Evolutionary conservation across 163 green algal species (phyloP), one percentile per base, ranked within the genome.

Genomic region (Chlorella variabilis): DNA sequence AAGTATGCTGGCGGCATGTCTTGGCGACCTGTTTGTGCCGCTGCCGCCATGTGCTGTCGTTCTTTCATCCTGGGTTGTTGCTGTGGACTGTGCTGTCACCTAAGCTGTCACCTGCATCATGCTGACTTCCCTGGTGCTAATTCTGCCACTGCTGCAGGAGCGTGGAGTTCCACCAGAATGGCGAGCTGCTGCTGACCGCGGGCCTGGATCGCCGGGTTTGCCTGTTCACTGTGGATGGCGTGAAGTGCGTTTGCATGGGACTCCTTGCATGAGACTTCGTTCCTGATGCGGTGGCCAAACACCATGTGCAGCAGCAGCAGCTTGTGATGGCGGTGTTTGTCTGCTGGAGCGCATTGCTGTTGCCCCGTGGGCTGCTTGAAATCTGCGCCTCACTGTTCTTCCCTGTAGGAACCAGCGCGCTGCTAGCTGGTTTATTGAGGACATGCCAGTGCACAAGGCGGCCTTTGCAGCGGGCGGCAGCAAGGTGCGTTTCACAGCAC

Each of bases 211-310:
- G 94, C 75, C 83, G 77, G n/a, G 71, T 99, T 38, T 89, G 92
- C 36, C 89, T 99, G 54, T 98, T 98, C 81, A 86, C 94, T 85
- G 89, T 95, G 33, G 96, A 98, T 79, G 96, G 96, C 2, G 82
- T 94, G 59, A 84, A 86, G 73, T 80, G 73, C 45, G 73, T 63
- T 63, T 63, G 54, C 45, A 11, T 23, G 15, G 45, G 45, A 15
- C 54, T 63, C 20, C 20, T 29, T 63, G 54, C 54, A 63, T 29
- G 23, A 6, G 54, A n/a, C n/a, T n/a, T n/a, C n/a, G n/a, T n/a
- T n/a, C n/a, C n/a, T n/a, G n/a, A n/a, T n/a, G n/a, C n/a, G n/a
- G n/a, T n/a, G n/a, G n/a, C n/a, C n/a, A n/a, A n/a, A n/a, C n/a
- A n/a, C n/a, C n/a, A n/a, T n/a, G n/a, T n/a, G n/a, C n/a, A n/a